phyloP scores from a whole-genome alignment of 306 rosid genomes.

The Cicer pinnatifidum region DNA sequence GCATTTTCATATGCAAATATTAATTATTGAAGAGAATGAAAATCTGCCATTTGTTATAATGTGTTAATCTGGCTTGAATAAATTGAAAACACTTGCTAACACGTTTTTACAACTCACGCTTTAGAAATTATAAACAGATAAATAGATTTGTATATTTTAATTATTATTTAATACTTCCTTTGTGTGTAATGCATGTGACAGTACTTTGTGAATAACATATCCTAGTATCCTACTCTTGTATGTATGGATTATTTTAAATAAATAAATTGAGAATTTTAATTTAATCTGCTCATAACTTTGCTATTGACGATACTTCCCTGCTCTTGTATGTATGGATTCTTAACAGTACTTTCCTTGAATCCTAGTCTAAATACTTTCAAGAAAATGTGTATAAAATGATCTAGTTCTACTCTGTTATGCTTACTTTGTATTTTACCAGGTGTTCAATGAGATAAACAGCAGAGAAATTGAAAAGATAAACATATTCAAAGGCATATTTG shows the following conservation, averaged over 20 bases:
- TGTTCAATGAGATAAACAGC: constrained; percentile 91
- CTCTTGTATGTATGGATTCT: too few relatives aligned
- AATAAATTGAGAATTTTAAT: not conserved
- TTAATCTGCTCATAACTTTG: not conserved
- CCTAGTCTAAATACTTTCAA: not conserved
- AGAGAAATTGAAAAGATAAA: constrained; percentile 87
- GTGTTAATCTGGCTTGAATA: too few relatives aligned
- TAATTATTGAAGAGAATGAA: not conserved
- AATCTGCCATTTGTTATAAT: not conserved
- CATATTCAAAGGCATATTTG: constrained; percentile 76
- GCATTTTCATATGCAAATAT: not conserved
- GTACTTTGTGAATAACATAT: not conserved
- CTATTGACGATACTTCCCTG: not conserved
- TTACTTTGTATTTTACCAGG: constrained; percentile 50
- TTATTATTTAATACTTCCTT: not conserved
- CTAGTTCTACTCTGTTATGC: not conserved
- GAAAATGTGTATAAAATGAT: not conserved
- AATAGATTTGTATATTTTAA: too few relatives aligned
- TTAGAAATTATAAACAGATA: too few relatives aligned
- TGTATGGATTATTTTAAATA: not conserved
- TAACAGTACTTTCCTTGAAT: not conserved
- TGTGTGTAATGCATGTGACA: not conserved
- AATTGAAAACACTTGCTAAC: too few relatives aligned
- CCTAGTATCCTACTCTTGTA: not conserved
- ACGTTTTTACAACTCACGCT: too few relatives aligned